Evolutionary conservation across 2,329 filamentous ascomycete genomes (phyloP).

Genomic region (Harringtonia aguacate): DNA sequence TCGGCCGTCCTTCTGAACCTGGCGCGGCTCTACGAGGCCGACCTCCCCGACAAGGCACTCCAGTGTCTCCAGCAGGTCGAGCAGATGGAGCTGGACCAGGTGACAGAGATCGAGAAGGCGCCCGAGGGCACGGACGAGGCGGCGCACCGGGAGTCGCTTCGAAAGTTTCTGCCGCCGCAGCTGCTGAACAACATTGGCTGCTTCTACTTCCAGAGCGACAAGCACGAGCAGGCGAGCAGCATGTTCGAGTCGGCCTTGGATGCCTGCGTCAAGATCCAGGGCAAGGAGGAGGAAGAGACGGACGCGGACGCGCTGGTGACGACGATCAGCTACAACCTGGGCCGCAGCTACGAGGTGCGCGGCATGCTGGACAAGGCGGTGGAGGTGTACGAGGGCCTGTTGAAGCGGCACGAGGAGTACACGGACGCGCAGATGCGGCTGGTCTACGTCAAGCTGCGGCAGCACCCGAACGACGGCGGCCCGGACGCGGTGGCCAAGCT

Average conservation of each 20-base stretch:
- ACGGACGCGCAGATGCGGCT: constrained; percentile 82
- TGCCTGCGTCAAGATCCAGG: constrained; percentile 72
- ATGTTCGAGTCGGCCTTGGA: constrained; percentile 88
- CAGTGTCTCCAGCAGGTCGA: constrained; percentile 90
- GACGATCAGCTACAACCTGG: constrained; percentile 94
- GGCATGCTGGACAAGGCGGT: constrained; percentile 73
- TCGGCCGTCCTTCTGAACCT: constrained; percentile 84
- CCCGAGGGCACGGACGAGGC: constrained; percentile 49
- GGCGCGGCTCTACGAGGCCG: constrained; percentile 78
- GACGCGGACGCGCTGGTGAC: constrained; percentile 90
- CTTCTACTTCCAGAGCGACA: constrained; percentile 84
- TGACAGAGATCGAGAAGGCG: constrained; percentile 59
- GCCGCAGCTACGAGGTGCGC: constrained; percentile 81
- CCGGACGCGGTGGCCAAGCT: constrained; percentile 78
- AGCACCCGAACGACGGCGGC: constrained; percentile 73
- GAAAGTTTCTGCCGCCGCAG: constrained; percentile 76
- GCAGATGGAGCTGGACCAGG: constrained; percentile 72
- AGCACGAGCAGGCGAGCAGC: constrained; percentile 67
- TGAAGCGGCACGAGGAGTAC: constrained; percentile 81
- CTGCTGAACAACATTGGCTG: constrained; percentile 96
- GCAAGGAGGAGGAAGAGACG: constrained; percentile 53
- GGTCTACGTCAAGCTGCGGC: constrained; percentile 79
- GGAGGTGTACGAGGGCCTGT: constrained; percentile 76
- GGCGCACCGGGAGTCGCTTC: constrained; percentile 49
- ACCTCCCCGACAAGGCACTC: constrained; percentile 80